These are phyloP conservation scores for Diaporthe longicolla DNA, from an alignment of 2,329 filamentous ascomycete species.

Conservation along the genomic window DNA sequence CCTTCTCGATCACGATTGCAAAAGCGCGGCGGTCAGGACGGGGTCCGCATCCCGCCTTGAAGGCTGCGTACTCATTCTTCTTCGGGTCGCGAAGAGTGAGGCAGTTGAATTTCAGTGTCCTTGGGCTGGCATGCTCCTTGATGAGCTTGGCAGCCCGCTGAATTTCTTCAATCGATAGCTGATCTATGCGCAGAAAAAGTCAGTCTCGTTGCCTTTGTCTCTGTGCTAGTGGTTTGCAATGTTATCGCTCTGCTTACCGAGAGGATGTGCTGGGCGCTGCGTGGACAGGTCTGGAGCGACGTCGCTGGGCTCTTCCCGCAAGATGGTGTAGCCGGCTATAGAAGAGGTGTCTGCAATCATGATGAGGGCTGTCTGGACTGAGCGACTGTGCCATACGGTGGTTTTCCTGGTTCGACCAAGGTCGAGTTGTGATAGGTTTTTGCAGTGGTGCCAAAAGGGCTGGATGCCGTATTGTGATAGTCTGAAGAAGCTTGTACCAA, in stretches of 20 bases:
- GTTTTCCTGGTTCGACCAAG: conserved; percentile 16
- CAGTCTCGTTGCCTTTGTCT: neutral
- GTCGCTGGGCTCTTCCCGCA: conserved; percentile 57
- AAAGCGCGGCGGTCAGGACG: conserved; percentile 65
- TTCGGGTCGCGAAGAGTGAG: conserved; percentile 76
- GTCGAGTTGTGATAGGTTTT: neutral
- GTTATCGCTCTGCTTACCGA: conserved; percentile 49
- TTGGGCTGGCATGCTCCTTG: conserved; percentile 53
- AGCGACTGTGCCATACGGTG: conserved; percentile 29
- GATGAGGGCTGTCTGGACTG: conserved; percentile 44
- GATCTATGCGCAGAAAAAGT: conserved; percentile 55
- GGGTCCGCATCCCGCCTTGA: conserved; percentile 64
- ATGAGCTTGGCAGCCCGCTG: conserved; percentile 64
- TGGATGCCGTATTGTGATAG: neutral
- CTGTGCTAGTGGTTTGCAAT: neutral
- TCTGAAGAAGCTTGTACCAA: neutral
- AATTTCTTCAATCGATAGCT: conserved; percentile 69
- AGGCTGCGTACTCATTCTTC: conserved; percentile 75
- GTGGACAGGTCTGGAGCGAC: conserved; percentile 53
- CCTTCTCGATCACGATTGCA: conserved; percentile 62
- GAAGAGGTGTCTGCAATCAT: conserved; percentile 60
- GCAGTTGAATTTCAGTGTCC: conserved; percentile 67
- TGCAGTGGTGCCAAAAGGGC: neutral
- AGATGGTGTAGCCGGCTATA: conserved; percentile 62
- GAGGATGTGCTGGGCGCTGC: conserved; percentile 54